Base-by-base conservation (phyloP, 2,329 filamentous ascomycete genomes). In the Lecanoromycetidae sp. region DNA sequence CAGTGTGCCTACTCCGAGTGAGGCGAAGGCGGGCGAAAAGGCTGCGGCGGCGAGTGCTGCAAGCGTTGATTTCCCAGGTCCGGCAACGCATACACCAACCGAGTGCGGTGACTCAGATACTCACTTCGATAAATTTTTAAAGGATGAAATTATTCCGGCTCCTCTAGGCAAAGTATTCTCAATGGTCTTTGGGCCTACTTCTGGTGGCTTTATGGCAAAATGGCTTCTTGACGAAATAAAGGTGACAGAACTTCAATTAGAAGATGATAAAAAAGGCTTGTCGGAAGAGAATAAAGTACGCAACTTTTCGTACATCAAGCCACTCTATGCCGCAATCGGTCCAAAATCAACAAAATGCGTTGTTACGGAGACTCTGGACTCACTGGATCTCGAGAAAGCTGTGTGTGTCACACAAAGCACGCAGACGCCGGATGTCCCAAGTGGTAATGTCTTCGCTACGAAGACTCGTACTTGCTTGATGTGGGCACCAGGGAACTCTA, bases 391-490 rank as follows among this genome's bases (percentile, higher is more conserved):
- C 13, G 90, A 96, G 47, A 94, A 88, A 61, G 78, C 84, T 2
- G 78, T 94, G 48, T 84, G 82, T 44, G 72, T 98, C n/a, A 79
- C 79, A 2, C 79, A 87, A 48, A 81, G 79, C 25, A 95, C 87
- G 0, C 84, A 90, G 58, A 98, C 84, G 12, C 91, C 91, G 0
- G 93, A 98, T 61, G 91, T 98, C 2, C 91, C 91, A 0, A 94
- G 80, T 60, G 91, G 91, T 27, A 94, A 87, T 60, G 77, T 94
- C 3, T 98, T 98, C 60, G 76, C 77, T 30, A 84, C 86, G 37
- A 96, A 95, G 66, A 98, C 91, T 3, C 85, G 84, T 57, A 98
- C 96, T 60, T 94, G 93, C 59, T 72, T 98, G 19, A 85, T 85
- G 43, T 98, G 91, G 91, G 87, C 81, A 3, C 80, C 91, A 42